Conservation (phyloP, 257 asterid genomes). For the Eustoma russellianum region DNA sequence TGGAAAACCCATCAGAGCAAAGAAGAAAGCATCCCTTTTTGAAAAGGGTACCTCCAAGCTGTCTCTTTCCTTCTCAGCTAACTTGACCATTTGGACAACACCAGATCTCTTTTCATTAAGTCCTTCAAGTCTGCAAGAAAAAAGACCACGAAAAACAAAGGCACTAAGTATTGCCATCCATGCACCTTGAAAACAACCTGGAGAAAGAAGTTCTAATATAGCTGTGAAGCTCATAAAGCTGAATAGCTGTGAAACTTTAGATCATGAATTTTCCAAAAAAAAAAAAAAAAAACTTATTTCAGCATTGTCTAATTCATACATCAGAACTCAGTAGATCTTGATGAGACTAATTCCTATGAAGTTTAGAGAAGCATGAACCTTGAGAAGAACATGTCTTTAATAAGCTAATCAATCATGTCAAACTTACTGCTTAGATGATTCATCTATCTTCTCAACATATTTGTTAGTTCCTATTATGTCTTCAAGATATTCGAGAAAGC, state of each 20-base stretch:
- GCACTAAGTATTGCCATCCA: neutral
- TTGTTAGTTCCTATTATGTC: slow-evolving; percentile 95
- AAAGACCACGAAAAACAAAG: neutral
- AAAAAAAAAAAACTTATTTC: too few relatives aligned
- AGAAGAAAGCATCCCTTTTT: slow-evolving; percentile 1
- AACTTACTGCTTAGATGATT: slow-evolving; percentile 78
- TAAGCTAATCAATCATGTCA: neutral
- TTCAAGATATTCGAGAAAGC: slow-evolving; percentile 96
- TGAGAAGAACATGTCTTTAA: too few relatives aligned
- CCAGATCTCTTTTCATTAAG: slow-evolving; percentile 83
- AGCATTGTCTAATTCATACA: too few relatives aligned
- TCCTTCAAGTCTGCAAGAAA: slow-evolving; percentile 51
- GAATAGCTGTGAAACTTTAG: too few relatives aligned
- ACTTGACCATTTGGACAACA: slow-evolving; percentile 94
- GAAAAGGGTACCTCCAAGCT: slow-evolving; percentile 65
- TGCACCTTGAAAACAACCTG: neutral
- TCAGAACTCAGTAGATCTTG: too few relatives aligned
- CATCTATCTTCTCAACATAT: slow-evolving; percentile 93
- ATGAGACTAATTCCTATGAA: too few relatives aligned
- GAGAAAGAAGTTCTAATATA: too few relatives aligned
- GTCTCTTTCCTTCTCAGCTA: slow-evolving; percentile 95
- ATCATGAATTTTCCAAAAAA: too few relatives aligned
- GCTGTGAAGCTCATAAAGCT: too few relatives aligned
- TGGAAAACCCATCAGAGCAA: slow-evolving; percentile 3
- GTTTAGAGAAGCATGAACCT: too few relatives aligned